Evolutionary conservation across 2,329 filamentous ascomycete species (phyloP), one percentile per base, ranked within the genome.

Genomic region (Xylaria sp.): DNA sequence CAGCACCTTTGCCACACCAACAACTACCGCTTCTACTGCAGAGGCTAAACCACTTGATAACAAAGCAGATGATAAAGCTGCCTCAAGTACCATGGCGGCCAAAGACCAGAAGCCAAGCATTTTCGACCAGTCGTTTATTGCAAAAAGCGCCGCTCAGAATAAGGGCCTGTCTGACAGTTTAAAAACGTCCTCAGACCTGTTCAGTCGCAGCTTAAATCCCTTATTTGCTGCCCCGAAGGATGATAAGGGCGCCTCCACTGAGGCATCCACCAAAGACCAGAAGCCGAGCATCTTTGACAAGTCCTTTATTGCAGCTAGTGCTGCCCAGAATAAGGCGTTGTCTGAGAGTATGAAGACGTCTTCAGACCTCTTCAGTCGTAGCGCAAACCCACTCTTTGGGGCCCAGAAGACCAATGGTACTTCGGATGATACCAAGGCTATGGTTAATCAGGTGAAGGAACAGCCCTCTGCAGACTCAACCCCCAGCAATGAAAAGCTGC

Each of bases 391-490:
- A 23, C 55, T 72, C 20, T 72, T 72, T 56, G 36, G 41, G 28
- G 52, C 28, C 39, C 25, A 15, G 43, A 67, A 79, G 62, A 66
- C 76, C 1, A 79, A 79, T 48, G 76, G 75, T 55, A 70, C 75
- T 15, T 64, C 78, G 5, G 61, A 73, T 3, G 62, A 74, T 23
- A 59, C 77, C 15, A 83, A 82, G 72, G 79, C 82, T 15, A 70
- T 82, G 15, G 84, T 84, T 63, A 79, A 78, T 15, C 73, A 78
- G 9, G 77, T 80, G 33, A 80, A 79, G 28, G 73, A 74, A 59
- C 65, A 63, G 41, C 23, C 58, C 23, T 39, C 62, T 12, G 9
- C 51, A 18, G 58, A 18, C n/a, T 15, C 58, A 46, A 39, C n/a
- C 28, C 56, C 62, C n/a, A 55, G n/a, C 8, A 61, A 51, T 36